phyloP scores from a whole-genome alignment of 331 rosid species.

The Arachis monticola region DNA sequence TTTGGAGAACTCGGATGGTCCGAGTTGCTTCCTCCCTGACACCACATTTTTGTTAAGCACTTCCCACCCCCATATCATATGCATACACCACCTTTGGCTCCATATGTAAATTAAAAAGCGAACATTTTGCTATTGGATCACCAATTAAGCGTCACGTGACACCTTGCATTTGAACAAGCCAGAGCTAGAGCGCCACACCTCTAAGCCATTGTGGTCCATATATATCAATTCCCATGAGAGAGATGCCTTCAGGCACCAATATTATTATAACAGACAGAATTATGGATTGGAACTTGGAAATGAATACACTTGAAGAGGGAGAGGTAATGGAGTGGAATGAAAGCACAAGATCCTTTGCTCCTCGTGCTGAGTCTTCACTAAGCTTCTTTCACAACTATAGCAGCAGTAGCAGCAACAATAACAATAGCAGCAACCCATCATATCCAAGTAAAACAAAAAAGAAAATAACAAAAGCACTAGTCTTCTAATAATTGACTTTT shows the following conservation, averaged over 20 bases:
- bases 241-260: slow-evolving; percentile 35
- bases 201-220: slow-evolving; percentile 55
- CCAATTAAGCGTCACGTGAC: too few species aligned
- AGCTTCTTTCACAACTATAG: slow-evolving; percentile 76
- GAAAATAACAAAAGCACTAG: slow-evolving; percentile 10
- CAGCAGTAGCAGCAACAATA: slow-evolving; percentile 50
- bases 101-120: too few species aligned
- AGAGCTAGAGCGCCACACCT: neutral
- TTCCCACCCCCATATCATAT: too few species aligned
- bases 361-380: slow-evolving; percentile 74
- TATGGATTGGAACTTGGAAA: slow-evolving; percentile 35
- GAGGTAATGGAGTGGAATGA: slow-evolving; percentile 78
- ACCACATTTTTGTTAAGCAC: too few species aligned
- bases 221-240: neutral
- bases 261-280: slow-evolving; percentile 37
- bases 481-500: slow-evolving; percentile 7
- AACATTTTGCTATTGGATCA: too few species aligned
- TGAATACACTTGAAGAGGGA: slow-evolving; percentile 41
- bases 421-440: slow-evolving; percentile 48
- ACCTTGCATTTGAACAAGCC: too few species aligned
- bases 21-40: too few species aligned
- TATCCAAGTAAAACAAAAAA: slow-evolving; percentile 51
- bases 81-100: too few species aligned
- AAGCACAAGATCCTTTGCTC: slow-evolving; percentile 58
- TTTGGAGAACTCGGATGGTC: too few species aligned